These are phyloP conservation scores for Candolleomyces efflorescens DNA, from an alignment of 768 basidiomycete species.

Conservation along the genomic window DNA sequence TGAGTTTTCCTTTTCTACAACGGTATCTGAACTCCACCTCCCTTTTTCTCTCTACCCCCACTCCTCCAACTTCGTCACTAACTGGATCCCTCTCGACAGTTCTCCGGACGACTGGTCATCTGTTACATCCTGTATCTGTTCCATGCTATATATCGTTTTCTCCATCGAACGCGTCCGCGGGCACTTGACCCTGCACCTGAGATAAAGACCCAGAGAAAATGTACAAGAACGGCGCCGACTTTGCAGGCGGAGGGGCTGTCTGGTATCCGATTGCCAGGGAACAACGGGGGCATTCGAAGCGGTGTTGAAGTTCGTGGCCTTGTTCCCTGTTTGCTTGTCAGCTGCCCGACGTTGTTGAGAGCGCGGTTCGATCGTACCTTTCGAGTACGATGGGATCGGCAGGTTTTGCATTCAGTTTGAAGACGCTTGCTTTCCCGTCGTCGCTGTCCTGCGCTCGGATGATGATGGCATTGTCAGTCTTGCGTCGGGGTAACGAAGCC, in stretches of 20 bases:
- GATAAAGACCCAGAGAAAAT: slow-evolving; percentile 79
- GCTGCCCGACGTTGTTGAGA: background rate
- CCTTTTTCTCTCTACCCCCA: slow-evolving; percentile 7
- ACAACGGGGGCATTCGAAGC: slow-evolving; percentile 68
- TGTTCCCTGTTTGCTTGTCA: slow-evolving; percentile 37
- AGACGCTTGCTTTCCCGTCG: slow-evolving; percentile 57
- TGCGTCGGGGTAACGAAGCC: slow-evolving; percentile 61
- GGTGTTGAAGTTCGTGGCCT: slow-evolving; percentile 73
- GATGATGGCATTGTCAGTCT: slow-evolving; percentile 77
- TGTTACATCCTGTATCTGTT: background rate
- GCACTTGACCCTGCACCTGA: slow-evolving; percentile 85
- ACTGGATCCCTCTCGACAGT: background rate
- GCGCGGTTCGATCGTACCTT: slow-evolving; percentile 44
- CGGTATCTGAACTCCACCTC: slow-evolving; percentile 67
- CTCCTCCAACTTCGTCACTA: background rate
- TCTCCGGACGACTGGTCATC: background rate
- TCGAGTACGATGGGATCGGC: slow-evolving; percentile 72
- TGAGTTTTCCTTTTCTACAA: slow-evolving; percentile 66
- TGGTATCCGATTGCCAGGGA: slow-evolving; percentile 74
- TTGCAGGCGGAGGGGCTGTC: slow-evolving; percentile 67
- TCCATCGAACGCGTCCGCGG: slow-evolving; percentile 75
- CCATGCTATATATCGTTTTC: slow-evolving; percentile 31
- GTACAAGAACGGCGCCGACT: slow-evolving; percentile 76
- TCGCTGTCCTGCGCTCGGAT: slow-evolving; percentile 68
- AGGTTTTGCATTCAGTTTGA: slow-evolving; percentile 80